Base-by-base conservation (phyloP, 129 eudicot genomes). In the Lactuca saligna region DNA sequence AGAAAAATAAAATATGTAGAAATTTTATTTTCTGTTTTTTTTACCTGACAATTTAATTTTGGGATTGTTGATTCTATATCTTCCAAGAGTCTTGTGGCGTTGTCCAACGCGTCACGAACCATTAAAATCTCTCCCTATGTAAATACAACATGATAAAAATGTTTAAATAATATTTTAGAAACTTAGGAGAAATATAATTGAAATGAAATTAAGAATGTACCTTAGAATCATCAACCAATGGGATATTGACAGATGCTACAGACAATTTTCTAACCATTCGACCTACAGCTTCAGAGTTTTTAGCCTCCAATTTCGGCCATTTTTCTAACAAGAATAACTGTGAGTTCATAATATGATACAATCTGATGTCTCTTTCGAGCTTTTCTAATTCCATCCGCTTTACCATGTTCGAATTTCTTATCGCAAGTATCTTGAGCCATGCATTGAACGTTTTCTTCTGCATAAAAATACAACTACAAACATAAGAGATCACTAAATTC, bases 211-310 rank as follows among this genome's bases (percentile, higher is more conserved):
- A 17, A 49, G 5, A 0, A 41, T 20, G 20, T 81, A 88, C 98
- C 98, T 87, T 67, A 0, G 91, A 89, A 63, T 80, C 84, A 46
- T 83, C 58, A 34, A 80, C 81, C 31, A 93, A 61, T 3, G 98
- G 98, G 49, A 93, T 53, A 31, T 81, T 86, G 3, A 72, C n/a
- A 3, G 95, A 82, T 38, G 78, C 70, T 33, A 92, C 91, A 0
- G 84, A 82, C 38, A 93, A 65, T 73, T 93, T 93, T 62, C 95
- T 87, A 16, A 80, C 84, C 14, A 93, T 67, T 59, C 97, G 85
- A 39, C 91, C 81, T 42, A 93, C 78, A 3, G 95, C 95, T 78
- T 93, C 97, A 6, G 57, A 76, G 71, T 89, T 89, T 73, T 81
- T 89, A 58, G 67, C 71, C 69, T 93, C 97, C 60, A 93, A 20